Base-by-base conservation (phyloP, 176 grass and related monocot species). In the Calamus simplicifolius region DNA sequence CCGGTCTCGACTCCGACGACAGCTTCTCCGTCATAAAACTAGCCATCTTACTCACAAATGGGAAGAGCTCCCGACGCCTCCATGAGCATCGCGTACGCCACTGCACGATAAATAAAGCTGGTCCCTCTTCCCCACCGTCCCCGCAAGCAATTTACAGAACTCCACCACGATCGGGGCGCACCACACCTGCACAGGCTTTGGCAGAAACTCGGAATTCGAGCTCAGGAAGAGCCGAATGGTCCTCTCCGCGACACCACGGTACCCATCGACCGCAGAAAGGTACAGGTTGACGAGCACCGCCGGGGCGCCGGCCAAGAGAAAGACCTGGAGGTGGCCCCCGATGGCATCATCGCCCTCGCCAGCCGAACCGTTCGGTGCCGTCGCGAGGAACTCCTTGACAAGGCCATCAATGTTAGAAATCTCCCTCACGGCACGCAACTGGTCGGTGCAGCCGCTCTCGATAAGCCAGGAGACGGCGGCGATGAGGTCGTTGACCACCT, bases 401-500 rank as follows among this genome's bases (percentile, higher is more conserved):
- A 93, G 81, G 1, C 68, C 76, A 14, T 93, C 74, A 10, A 98
- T 59, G 63, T 53, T 29, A 16, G 43, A 43, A 43, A 12, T 43
- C 10, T 43, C 63, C 16, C 66, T 62, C 52, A 6, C 26, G 61
- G 54, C 25, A 17, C 3, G 18, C 2, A 16, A 0, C 18, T 2
- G 6, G 19, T 0, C 18, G 62, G 29, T 18, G 13, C 12, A 67
- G 54, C 48, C 51, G 3, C n/a, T 5, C 13, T 16, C 29, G 35
- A 43, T 43, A 16, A 68, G 51, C 10, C 18, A 23, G 28, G 8
- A 68, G 26, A 68, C 21, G 28, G 65, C 31, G 66, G 13, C 16
- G 52, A 81, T 77, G 74, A 98, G 91, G 71, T 89, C 79, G 27
- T 79, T 76, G 10, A 73, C 94, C 67, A 89, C 78, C 81, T 82